These are phyloP conservation scores for Verticillium nubilum DNA, from an alignment of 2,329 filamentous ascomycete species.

Conservation along the genomic window DNA sequence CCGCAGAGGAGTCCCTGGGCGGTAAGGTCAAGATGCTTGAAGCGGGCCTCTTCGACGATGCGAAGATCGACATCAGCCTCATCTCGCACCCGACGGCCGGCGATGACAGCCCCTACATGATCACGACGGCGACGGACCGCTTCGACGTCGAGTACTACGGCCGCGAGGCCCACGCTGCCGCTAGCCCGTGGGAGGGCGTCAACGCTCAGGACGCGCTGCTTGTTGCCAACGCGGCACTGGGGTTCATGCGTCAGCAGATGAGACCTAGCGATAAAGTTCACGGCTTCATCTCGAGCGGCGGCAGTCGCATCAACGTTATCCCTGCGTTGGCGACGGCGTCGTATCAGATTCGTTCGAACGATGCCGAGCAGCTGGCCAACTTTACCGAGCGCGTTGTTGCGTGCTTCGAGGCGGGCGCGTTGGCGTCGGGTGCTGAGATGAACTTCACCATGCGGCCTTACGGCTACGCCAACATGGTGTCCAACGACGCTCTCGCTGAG, in stretches of 20 bases:
- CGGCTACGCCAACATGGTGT: conserved; percentile 25
- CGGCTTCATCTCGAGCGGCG: conserved; percentile 29
- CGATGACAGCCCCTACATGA: background rate
- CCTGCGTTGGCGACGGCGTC: conserved; percentile 50
- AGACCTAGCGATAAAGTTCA: conserved; percentile 29
- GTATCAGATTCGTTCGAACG: conserved; percentile 47
- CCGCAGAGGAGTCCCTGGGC: conserved; percentile 43
- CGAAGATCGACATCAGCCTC: conserved; percentile 20
- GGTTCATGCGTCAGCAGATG: conserved; percentile 21
- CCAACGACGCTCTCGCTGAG: conserved; percentile 18
- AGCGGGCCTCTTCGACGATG: conserved; percentile 31
- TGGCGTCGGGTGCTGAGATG: conserved; percentile 24
- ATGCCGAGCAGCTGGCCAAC: conserved; percentile 14
- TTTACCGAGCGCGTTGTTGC: conserved; percentile 13
- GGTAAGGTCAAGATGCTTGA: conserved; percentile 40
- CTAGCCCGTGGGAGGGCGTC: conserved; percentile 32
- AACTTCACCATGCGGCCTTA: conserved; percentile 27
- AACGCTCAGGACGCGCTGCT: conserved; percentile 36
- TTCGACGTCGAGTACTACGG: background rate
- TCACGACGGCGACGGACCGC: background rate
- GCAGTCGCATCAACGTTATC: conserved; percentile 32
- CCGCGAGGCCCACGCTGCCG: conserved; percentile 24
- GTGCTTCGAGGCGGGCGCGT: conserved; percentile 29
- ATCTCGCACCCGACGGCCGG: conserved; percentile 20
- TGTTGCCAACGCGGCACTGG: conserved; percentile 17